Evolutionary conservation across 2,329 filamentous ascomycete species (phyloP).

Genomic region (Ceratocystis albifundus): DNA sequence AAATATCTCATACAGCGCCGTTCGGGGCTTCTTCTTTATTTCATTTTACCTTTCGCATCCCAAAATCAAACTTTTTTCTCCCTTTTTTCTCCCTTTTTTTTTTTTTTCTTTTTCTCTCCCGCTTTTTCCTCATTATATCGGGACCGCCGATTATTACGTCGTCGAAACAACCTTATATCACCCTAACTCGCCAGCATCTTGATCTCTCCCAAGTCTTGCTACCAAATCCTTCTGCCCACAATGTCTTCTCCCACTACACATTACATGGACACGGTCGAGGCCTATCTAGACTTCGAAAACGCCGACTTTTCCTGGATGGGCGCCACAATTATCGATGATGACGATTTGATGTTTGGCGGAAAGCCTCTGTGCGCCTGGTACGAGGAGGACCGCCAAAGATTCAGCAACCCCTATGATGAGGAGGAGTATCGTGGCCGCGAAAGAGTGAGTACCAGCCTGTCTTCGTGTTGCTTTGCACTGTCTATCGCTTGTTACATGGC

Average conservation of each 20-base stretch:
- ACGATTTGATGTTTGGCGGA: slow-evolving; percentile 49
- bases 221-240: background rate
- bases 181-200: background rate
- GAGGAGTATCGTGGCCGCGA: slow-evolving; percentile 34
- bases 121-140: background rate
- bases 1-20: slow-evolving; percentile 4
- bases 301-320: slow-evolving; percentile 34
- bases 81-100: slow-evolving; percentile 1
- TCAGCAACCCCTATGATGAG: slow-evolving; percentile 34
- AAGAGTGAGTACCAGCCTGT: slow-evolving; percentile 28
- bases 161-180: slow-evolving; percentile 11
- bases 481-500: background rate
- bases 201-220: background rate
- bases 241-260: slow-evolving; percentile 18
- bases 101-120: slow-evolving; percentile 3
- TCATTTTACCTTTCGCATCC: background rate
- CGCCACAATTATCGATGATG: slow-evolving; percentile 45
- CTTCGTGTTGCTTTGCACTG: background rate
- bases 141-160: background rate
- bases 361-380: slow-evolving; percentile 50
- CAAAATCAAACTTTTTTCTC: background rate
- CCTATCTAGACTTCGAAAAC: slow-evolving; percentile 18
- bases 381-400: slow-evolving; percentile 43
- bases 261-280: slow-evolving; percentile 14
- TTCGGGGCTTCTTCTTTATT: slow-evolving; percentile 1